A percentile compares a stretch with the other conserved stretches of the same genome.
phyloP scores from a whole-genome alignment of 2,329 filamentous ascomycete genomes.

The Pezicula neosporulosa region DNA sequence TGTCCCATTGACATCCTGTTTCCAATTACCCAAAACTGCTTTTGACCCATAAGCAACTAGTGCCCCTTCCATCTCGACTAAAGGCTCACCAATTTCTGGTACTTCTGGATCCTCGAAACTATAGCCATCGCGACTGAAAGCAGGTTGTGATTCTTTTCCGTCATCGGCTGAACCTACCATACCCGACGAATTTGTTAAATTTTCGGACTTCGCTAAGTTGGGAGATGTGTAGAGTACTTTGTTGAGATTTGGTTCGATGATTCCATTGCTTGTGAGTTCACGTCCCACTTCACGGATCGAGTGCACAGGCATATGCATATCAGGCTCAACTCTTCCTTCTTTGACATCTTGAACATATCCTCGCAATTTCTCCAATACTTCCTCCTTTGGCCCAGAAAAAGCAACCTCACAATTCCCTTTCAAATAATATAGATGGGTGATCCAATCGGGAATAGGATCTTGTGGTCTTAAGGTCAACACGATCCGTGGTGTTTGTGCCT shows the following conservation, averaged over 20 bases:
- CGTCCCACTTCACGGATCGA: slow-evolving; percentile 24
- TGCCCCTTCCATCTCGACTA: slow-evolving; percentile 87
- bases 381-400: slow-evolving; percentile 60
- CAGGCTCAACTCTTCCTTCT: slow-evolving; percentile 2
- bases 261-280: slow-evolving; percentile 22
- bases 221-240: background rate
- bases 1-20: slow-evolving; percentile 49
- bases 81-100: slow-evolving; percentile 53
- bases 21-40: slow-evolving; percentile 78
- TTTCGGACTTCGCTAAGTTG: background rate
- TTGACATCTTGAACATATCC: slow-evolving; percentile 38
- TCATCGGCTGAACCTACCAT: background rate
- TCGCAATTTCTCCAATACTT: slow-evolving; percentile 53
- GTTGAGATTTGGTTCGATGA: slow-evolving; percentile 11
- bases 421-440: slow-evolving; percentile 77
- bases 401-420: slow-evolving; percentile 63
- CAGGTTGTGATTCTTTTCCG: background rate
- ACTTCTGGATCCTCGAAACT: slow-evolving; percentile 9
- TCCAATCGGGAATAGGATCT: slow-evolving; percentile 85
- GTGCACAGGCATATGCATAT: slow-evolving; percentile 15
- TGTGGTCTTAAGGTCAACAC: slow-evolving; percentile 79
- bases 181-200: background rate
- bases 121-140: slow-evolving; percentile 22
- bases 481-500: slow-evolving; percentile 64
- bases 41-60: slow-evolving; percentile 77